These are phyloP conservation scores for Backusella australiensis DNA, from an alignment of 192 early-diverging fungal genomes.

Conservation along the genomic window DNA sequence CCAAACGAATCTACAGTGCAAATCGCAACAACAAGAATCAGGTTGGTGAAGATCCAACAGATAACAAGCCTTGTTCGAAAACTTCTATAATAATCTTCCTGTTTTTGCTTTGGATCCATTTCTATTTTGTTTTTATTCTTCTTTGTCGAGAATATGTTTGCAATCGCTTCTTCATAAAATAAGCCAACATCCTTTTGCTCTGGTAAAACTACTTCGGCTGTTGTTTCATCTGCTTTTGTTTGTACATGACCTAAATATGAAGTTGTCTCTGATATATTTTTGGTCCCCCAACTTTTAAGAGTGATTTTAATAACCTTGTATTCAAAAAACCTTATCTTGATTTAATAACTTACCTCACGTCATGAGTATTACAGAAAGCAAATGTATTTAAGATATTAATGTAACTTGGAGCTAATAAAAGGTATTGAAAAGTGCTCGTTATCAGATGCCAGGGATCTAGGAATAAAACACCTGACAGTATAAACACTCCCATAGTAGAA, in stretches of 20 bases:
- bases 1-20: conserved; percentile 45
- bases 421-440: conserved; percentile 67
- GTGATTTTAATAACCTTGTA: not conserved
- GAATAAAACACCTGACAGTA: conserved; percentile 63
- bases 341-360: conserved; percentile 25
- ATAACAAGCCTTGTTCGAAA: conserved; percentile 79
- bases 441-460: conserved; percentile 83
- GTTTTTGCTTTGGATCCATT: conserved; percentile 60
- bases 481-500: conserved; percentile 66
- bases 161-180: conserved; percentile 72
- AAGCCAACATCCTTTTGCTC: conserved; percentile 79
- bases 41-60: conserved; percentile 76
- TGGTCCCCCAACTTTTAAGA: conserved; percentile 77
- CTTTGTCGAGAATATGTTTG: conserved; percentile 40
- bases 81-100: conserved; percentile 74
- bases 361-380: conserved; percentile 55
- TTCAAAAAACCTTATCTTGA: too few species aligned
- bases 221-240: conserved; percentile 57
- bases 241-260: conserved; percentile 80
- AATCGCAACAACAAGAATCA: conserved; percentile 60
- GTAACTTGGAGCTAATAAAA: conserved; percentile 74
- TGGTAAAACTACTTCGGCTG: conserved; percentile 73
- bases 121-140: conserved; percentile 40
- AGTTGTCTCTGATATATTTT: conserved; percentile 71
- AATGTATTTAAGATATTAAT: conserved; percentile 73